Base-by-base conservation (phyloP, 441 rosid species). In the Cnidoscolus chayamansa region DNA sequence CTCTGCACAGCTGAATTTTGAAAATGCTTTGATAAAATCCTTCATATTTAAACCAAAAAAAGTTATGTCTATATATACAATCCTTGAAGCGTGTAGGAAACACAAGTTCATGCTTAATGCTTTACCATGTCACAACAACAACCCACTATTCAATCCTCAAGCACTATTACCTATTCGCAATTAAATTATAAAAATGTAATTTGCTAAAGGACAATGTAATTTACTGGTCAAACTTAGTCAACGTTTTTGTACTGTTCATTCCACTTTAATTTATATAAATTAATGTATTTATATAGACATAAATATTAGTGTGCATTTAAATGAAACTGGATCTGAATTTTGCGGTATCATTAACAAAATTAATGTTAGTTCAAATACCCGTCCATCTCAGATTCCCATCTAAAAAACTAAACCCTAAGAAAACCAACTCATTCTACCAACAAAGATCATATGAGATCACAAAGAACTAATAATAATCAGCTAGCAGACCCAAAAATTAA, bases 1-100 rank as follows among this genome's bases (percentile, higher is more conserved):
- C 62, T 87, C 82, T 25, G 74, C 50, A 20, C 54, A 58, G 74
- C 80, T 70, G 71, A 85, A 87, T 9, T 67, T 74, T 11, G 81
- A 73, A 70, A 87, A 87, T 64, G 83, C 87, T 70, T 78, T 81
- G 71, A 62, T 40, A 51, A 87, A 84, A 12, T 87, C 86, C 89
- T 84, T 50, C 58, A 73, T 7, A 40, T 49, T 62, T 12, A 47
- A 13, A 71, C 17, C 25, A 53, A 67, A 67, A 50, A 54, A 32
- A 67, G 32, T n/a, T 25, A 45, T 63, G 48, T 37, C 57, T 9
- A 65, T 8, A 10, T 5, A 37, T 6, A 43, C 45, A 49, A 48
- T 61, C 10, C n/a, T 30, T 12, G 30, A 40, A 64, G 31, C 3
- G 30, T 7, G n/a, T 12, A 25, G 37, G 15, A 59, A 59, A 59